phyloP scores from a whole-genome alignment of 306 rosid species.

The Carpinus viminea region DNA sequence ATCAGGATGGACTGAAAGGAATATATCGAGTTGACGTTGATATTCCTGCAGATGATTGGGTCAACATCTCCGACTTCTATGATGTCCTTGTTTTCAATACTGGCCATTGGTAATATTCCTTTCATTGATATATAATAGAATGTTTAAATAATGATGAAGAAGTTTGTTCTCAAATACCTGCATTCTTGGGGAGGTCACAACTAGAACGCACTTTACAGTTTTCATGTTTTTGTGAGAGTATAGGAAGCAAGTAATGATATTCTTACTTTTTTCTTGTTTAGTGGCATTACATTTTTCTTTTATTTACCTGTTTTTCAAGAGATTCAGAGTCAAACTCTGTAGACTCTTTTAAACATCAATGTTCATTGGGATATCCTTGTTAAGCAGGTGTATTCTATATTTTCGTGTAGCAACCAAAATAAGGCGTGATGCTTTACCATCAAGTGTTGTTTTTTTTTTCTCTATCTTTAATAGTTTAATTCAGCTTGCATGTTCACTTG shows the following conservation, averaged over 20 bases:
- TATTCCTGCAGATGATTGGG: constrained; percentile 90
- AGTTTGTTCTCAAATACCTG: neutral
- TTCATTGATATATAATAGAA: constrained; percentile 2
- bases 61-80: constrained; percentile 62
- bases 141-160: neutral
- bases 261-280: neutral
- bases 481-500: neutral
- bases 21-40: constrained; percentile 77
- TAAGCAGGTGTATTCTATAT: neutral
- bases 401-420: neutral
- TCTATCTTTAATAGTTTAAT: neutral
- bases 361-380: neutral
- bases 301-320: neutral
- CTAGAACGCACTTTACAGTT: neutral
- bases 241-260: neutral
- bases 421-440: neutral
- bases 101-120: constrained; percentile 76
- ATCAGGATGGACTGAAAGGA: constrained; percentile 60
- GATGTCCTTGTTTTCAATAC: constrained; percentile 86
- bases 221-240: neutral
- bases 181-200: neutral
- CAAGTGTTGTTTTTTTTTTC: neutral
- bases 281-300: neutral
- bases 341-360: neutral
- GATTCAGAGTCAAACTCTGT: neutral